Base-by-base conservation (phyloP, 1,139 yeast genomes). In the Magnusiomyces suaveolens region DNA sequence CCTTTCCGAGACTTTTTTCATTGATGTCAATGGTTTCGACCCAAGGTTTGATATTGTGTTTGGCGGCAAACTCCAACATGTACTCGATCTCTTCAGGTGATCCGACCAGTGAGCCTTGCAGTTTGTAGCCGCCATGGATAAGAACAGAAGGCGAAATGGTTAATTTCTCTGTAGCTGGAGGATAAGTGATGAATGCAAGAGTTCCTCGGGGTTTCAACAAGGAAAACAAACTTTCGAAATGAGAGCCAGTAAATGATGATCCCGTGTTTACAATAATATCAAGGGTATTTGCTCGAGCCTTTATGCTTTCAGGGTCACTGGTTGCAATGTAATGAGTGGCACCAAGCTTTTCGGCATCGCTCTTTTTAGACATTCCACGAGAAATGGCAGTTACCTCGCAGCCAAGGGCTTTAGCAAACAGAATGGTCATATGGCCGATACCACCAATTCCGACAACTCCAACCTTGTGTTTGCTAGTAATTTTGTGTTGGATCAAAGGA, bases 401-500 rank as follows among this genome's bases (percentile, higher is more conserved):
- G 43, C 81, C 82, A 61, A 79, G 65, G 3, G 82, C 82, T 57
- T 72, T 71, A 53, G 81, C 79, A 62, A 77, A 72, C 67, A 75
- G 74, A 55, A 79, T 69, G 25, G 78, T 80, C 73, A 79, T 73
- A 66, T 78, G 81, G 46, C 83, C 83, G 57, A 79, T 70, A 38
- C 83, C 83, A 54, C 82, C 82, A 56, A 79, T 71, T 52, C 83
- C 83, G 56, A 74, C 72, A 56, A 79, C 66, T 50, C 80, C 83
- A 46, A 79, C 80, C 51, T 69, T 72, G 54, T 68, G 68, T 50
- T 76, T 76, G 55, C 78, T 77, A 54, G 74, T 71, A 51, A 77
- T 68, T 54, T 80, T 82, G 56, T 75, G 75, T 55, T 76, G 75
- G 58, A 61, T 69, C 58, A 82, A 65, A 46, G 87, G 87, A 4